phyloP scores from a whole-genome alignment of 192 early-diverging fungal genomes.

The Mortierella claussenii region DNA sequence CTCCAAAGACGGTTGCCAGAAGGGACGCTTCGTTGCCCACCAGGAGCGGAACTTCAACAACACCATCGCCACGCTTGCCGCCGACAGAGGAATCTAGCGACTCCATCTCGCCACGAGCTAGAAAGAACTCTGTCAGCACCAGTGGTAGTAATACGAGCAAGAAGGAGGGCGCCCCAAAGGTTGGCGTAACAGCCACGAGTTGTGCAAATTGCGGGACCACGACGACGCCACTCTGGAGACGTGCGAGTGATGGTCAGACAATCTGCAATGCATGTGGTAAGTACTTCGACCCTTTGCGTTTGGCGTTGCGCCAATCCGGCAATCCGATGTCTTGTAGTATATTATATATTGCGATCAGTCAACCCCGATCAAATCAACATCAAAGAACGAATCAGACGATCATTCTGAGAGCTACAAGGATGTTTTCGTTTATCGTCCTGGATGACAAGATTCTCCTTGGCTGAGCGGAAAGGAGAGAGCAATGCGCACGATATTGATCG shows the following conservation, averaged over 20 bases:
- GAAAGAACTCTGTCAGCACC: conserved; percentile 29
- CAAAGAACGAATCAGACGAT: too few relatives aligned
- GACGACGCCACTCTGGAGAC: conserved; percentile 93
- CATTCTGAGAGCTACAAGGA: too few relatives aligned
- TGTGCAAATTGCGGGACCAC: conserved; percentile 93
- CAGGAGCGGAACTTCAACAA: conserved; percentile 6
- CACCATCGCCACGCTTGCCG: conserved; percentile 20
- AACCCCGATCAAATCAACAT: too few relatives aligned
- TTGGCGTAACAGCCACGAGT: conserved; percentile 61
- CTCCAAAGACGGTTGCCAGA: not conserved
- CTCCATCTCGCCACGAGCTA: conserved; percentile 16
- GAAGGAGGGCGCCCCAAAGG: conserved; percentile 29
- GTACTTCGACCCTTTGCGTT: conserved; percentile 44
- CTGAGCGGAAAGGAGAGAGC: too few relatives aligned
- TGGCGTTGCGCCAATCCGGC: too few relatives aligned
- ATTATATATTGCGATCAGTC: not conserved
- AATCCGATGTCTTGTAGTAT: too few relatives aligned
- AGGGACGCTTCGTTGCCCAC: not conserved
- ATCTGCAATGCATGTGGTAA: conserved; percentile 98
- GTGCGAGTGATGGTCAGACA: conserved; percentile 84
- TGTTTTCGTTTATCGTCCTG: too few relatives aligned
- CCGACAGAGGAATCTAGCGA: conserved; percentile 7
- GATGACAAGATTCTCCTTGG: too few relatives aligned
- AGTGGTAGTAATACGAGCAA: conserved; percentile 22
- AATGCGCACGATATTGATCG: too few relatives aligned